Conservation (phyloP, 257 asterid species). For the Linderniella brevidens region DNA sequence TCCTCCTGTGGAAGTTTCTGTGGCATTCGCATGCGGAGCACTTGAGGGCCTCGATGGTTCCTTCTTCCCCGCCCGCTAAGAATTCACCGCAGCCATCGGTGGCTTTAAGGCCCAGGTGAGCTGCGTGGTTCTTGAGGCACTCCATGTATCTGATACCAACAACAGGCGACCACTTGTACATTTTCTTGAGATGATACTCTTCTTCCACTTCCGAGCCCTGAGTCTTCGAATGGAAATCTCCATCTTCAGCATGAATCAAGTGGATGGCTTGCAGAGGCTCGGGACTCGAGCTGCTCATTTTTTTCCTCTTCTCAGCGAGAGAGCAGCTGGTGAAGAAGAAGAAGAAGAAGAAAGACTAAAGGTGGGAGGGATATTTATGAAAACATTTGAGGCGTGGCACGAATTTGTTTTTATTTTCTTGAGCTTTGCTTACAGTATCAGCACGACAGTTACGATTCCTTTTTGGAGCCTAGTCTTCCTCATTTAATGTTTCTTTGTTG, state of each 20-base stretch:
- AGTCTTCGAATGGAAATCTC: too few relatives aligned
- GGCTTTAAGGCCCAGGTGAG: background rate
- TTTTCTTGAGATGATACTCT: too few relatives aligned
- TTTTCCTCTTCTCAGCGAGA: too few relatives aligned
- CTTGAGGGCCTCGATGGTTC: background rate
- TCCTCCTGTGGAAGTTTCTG: conserved; percentile 2
- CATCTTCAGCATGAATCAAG: too few relatives aligned
- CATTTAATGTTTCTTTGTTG: background rate
- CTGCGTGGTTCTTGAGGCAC: conserved; percentile 7
- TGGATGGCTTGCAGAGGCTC: too few relatives aligned
- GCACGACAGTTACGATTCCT: conserved; percentile 15
- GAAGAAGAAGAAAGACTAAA: too few relatives aligned
- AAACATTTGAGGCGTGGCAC: background rate
- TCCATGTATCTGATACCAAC: background rate
- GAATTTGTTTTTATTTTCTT: conserved; percentile 12
- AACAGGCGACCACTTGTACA: too few relatives aligned
- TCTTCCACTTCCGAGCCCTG: too few relatives aligned
- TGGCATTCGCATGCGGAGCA: conserved; percentile 7
- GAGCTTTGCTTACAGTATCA: conserved; percentile 17
- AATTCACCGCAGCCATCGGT: conserved; percentile 3
- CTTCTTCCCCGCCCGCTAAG: background rate
- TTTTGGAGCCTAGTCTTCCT: conserved; percentile 11
- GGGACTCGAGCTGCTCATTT: too few relatives aligned
- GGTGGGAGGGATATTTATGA: too few relatives aligned
- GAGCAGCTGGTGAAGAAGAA: too few relatives aligned